A percentile compares a stretch with the other conserved stretches of the same genome.
Conservation (phyloP, 2,329 filamentous ascomycete genomes). For the Neurospora crassa region DNA sequence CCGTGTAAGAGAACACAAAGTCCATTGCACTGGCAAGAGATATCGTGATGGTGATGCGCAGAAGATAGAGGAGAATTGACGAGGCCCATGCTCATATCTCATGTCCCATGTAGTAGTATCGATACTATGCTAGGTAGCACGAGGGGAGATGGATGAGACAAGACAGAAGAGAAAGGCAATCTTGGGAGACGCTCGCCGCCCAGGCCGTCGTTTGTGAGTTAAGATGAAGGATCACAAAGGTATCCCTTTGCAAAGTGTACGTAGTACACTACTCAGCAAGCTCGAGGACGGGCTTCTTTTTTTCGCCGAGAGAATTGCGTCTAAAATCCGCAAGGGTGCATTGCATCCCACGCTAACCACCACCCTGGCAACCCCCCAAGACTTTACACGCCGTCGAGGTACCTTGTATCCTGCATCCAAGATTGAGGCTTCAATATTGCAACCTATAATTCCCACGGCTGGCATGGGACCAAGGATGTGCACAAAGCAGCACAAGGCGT, state of each 20-base stretch:
- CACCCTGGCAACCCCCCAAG: background rate
- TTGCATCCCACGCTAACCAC: background rate
- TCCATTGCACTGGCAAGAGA: background rate
- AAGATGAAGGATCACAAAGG: background rate
- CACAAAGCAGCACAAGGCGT: background rate
- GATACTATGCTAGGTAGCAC: background rate
- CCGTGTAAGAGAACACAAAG: background rate
- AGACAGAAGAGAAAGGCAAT: background rate
- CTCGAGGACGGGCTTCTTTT: background rate
- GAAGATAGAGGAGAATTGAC: background rate
- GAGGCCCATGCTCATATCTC: background rate
- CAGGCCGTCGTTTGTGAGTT: background rate
- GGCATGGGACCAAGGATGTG: background rate
- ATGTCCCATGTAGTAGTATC: background rate
- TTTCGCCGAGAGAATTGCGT: background rate
- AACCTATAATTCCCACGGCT: slow-evolving; percentile 5
- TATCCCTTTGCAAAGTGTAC: background rate
- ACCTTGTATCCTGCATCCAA: background rate
- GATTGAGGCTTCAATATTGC: slow-evolving; percentile 11
- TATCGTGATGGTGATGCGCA: background rate
- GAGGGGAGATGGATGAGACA: background rate
- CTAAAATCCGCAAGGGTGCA: background rate
- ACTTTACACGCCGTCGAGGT: background rate
- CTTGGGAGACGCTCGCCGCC: background rate
- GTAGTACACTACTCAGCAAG: background rate